Conservation (phyloP, 805 yeast species). For the Lachancea thermotolerans region DNA sequence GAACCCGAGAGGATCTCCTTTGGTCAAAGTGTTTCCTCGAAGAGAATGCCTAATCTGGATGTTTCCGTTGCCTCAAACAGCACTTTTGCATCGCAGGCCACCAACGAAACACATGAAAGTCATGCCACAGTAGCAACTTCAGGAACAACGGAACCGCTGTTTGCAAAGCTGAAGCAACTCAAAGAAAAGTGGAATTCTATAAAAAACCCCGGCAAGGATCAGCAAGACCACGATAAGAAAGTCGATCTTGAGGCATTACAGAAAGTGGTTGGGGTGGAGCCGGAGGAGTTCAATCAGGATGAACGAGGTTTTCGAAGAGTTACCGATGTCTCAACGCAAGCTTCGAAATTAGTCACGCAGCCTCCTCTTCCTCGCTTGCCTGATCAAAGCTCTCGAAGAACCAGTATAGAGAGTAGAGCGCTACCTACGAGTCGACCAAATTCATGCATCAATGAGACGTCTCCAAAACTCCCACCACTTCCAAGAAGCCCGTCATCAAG, state of each 20-base stretch:
- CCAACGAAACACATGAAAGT: slow-evolving; percentile 11
- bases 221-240: slow-evolving; percentile 9
- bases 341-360: slow-evolving; percentile 10
- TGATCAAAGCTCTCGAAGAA: slow-evolving; percentile 3
- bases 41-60: slow-evolving; percentile 10
- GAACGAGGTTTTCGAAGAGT: background rate
- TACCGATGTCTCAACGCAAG: background rate
- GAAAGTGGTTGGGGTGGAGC: slow-evolving; percentile 30
- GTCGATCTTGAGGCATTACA: slow-evolving; percentile 33
- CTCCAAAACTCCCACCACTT: slow-evolving; percentile 12
- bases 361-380: slow-evolving; percentile 27
- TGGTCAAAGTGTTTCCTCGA: background rate
- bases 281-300: slow-evolving; percentile 3
- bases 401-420: slow-evolving; percentile 2
- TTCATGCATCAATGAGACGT: background rate
- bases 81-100: slow-evolving; percentile 19
- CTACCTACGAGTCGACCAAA: background rate
- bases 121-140: slow-evolving; percentile 12
- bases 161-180: slow-evolving; percentile 31
- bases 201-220: slow-evolving; percentile 24
- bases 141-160: slow-evolving; percentile 26
- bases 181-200: slow-evolving; percentile 31
- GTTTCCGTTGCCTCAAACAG: slow-evolving; percentile 23
- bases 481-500: slow-evolving; percentile 13
- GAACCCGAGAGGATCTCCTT: background rate